Conservation (phyloP, 1,284 basidiomycete genomes). For the Ustilago trichophora region DNA sequence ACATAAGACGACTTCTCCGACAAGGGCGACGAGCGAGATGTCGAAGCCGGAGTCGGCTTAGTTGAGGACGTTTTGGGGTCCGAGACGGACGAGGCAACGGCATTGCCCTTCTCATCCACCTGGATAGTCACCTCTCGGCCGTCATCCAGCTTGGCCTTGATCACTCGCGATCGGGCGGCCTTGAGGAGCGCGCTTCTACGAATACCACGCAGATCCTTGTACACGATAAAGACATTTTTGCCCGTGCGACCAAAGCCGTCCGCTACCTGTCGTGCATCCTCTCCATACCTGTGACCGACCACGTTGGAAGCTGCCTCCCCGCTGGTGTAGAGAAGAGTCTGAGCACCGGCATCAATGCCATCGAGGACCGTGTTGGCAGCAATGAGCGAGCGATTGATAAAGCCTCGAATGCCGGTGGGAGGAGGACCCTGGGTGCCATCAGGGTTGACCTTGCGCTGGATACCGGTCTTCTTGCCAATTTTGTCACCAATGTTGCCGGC, state of each 20-base stretch:
- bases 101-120: slow-evolving; percentile 37
- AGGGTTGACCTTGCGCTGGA: slow-evolving; percentile 54
- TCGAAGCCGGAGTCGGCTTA: neutral
- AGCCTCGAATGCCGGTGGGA: slow-evolving; percentile 60
- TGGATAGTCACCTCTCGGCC: slow-evolving; percentile 32
- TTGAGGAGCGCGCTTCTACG: slow-evolving; percentile 60
- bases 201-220: slow-evolving; percentile 64
- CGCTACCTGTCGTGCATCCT: slow-evolving; percentile 60
- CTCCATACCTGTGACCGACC: slow-evolving; percentile 65
- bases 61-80: neutral
- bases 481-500: slow-evolving; percentile 62
- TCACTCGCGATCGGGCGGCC: slow-evolving; percentile 49
- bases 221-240: slow-evolving; percentile 61
- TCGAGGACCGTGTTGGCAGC: slow-evolving; percentile 65
- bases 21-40: neutral
- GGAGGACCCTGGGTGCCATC: slow-evolving; percentile 36
- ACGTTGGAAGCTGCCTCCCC: slow-evolving; percentile 60
- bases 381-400: slow-evolving; percentile 61
- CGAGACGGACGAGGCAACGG: slow-evolving; percentile 19
- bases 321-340: slow-evolving; percentile 51
- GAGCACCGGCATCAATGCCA: slow-evolving; percentile 62
- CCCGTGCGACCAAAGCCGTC: slow-evolving; percentile 53
- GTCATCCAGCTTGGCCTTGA: slow-evolving; percentile 38
- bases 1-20: slow-evolving; percentile 23
- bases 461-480: slow-evolving; percentile 63